Percentiles rank a stretch among this genome's conserved stretches.
These are phyloP conservation scores for Udeniomyces megalosporus DNA, from an alignment of 768 basidiomycete species.

Conservation along the genomic window DNA sequence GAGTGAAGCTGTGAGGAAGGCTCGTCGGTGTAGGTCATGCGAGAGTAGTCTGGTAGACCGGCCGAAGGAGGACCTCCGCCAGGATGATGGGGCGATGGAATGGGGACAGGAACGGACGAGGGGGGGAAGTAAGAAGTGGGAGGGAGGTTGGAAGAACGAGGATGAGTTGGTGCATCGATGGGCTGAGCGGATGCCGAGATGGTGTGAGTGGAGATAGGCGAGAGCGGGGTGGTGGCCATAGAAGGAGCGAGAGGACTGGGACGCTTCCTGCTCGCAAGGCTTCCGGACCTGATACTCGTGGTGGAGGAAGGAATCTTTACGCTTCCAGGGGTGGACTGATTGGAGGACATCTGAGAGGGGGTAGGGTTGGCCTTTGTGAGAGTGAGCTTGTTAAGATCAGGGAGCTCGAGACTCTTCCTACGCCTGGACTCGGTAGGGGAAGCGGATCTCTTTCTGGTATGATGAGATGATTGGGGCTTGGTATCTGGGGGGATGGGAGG, in stretches of 20 bases:
- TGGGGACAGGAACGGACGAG: not conserved
- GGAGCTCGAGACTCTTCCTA: constrained; percentile 50
- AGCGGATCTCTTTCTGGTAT: not conserved
- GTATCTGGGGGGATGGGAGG: not conserved
- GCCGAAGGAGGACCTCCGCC: not conserved
- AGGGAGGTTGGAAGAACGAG: constrained; percentile 4
- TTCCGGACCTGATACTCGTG: not conserved
- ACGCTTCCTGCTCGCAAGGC: constrained; percentile 3
- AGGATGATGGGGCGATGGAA: not conserved
- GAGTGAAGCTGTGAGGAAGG: not conserved
- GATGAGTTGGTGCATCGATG: not conserved
- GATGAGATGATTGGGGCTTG: not conserved
- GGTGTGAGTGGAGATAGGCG: constrained; percentile 1
- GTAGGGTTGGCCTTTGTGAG: constrained; percentile 28
- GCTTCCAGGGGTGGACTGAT: not conserved
- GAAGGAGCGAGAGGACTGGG: constrained; percentile 10
- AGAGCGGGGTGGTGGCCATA: constrained; percentile 10
- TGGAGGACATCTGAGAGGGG: not conserved
- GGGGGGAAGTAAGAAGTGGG: constrained; percentile 14
- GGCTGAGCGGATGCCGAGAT: not conserved
- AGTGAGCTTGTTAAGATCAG: constrained; percentile 47
- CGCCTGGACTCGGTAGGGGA: not conserved
- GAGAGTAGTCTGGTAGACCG: constrained; percentile 12
- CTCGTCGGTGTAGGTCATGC: constrained; percentile 9
- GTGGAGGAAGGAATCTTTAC: not conserved